phyloP scores from a whole-genome alignment of 495 filamentous ascomycete genomes.

The Penicillium chermesinum region DNA sequence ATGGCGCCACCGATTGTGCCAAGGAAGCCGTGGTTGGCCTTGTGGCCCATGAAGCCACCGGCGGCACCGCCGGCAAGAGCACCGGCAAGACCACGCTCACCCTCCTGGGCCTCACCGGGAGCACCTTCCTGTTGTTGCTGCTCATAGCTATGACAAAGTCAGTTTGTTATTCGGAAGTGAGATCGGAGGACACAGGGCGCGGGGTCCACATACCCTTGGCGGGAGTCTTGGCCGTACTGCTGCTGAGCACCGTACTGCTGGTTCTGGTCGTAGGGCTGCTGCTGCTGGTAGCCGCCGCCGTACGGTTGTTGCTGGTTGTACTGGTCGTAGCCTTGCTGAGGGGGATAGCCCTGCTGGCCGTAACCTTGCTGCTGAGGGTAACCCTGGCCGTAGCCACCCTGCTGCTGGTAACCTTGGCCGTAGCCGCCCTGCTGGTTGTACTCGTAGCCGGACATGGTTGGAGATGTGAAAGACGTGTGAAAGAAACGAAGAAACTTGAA shows the following conservation, averaged over 20 bases:
- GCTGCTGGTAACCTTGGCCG: constrained; percentile 23
- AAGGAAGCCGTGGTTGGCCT: constrained; percentile 47
- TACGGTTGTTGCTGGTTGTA: constrained; percentile 18
- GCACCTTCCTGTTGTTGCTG: constrained; percentile 27
- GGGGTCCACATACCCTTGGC: constrained; percentile 21
- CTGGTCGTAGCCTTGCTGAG: constrained; percentile 16
- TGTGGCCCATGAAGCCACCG: constrained; percentile 45
- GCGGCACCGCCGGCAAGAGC: constrained; percentile 44
- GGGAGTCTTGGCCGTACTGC: constrained; percentile 26
- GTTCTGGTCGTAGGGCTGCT: constrained; percentile 31
- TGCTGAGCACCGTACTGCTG: constrained; percentile 21
- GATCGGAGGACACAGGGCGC: neutral
- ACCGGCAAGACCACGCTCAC: constrained; percentile 45
- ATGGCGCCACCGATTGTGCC: constrained; percentile 48
- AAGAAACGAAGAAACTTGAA: too few species aligned
- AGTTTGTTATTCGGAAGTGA: constrained; percentile 1
- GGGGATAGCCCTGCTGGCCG: constrained; percentile 18
- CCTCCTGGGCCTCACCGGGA: constrained; percentile 39
- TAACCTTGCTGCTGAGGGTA: constrained; percentile 30
- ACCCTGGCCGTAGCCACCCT: constrained; percentile 24
- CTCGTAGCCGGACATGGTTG: constrained; percentile 41
- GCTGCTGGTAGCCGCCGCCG: constrained; percentile 33
- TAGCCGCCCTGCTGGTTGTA: constrained; percentile 32
- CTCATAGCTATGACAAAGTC: constrained; percentile 17
- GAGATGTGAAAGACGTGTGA: neutral